Evolutionary conservation across 495 filamentous ascomycete genomes (phyloP).

Genomic region (Corynascus novoguineensis): DNA sequence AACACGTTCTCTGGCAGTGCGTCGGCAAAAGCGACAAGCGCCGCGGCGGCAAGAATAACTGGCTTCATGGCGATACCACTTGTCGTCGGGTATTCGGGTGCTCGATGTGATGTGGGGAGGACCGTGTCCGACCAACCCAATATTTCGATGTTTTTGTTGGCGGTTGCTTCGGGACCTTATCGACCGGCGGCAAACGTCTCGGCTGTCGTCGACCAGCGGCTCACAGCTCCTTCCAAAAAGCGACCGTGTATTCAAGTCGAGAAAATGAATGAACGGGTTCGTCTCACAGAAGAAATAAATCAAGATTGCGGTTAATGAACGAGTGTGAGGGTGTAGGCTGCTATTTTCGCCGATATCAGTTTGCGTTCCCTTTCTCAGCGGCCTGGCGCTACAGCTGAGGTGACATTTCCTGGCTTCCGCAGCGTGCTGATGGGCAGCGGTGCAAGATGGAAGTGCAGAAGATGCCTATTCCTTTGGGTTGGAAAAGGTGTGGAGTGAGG

Average conservation of each 20-base stretch:
- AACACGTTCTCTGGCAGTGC: constrained; percentile 15
- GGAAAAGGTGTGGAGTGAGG: constrained; percentile 21
- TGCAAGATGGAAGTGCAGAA: constrained; percentile 4
- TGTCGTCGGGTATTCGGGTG: not conserved
- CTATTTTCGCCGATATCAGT: constrained; percentile 3
- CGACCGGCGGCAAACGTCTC: not conserved
- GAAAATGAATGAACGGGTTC: constrained; percentile 4
- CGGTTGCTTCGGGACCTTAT: constrained; percentile 1
- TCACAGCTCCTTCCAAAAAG: constrained; percentile 21
- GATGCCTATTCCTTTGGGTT: not conserved
- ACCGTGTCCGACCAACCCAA: not conserved
- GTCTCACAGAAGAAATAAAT: constrained; percentile 14
- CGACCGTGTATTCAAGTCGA: constrained; percentile 5
- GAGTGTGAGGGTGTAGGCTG: constrained; percentile 19
- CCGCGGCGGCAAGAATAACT: constrained; percentile 13
- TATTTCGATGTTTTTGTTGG: constrained; percentile 4
- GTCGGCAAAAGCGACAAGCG: constrained; percentile 17
- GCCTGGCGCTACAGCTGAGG: constrained; percentile 23
- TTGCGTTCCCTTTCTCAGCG: constrained; percentile 24
- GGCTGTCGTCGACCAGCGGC: constrained; percentile 15
- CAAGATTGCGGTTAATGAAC: constrained; percentile 21
- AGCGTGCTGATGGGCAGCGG: constrained; percentile 17
- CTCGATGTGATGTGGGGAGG: not conserved
- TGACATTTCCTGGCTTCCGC: constrained; percentile 25
- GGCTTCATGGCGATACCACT: constrained; percentile 27